phyloP scores from a whole-genome alignment of 441 rosid species.

The Corymbia calophylla region DNA sequence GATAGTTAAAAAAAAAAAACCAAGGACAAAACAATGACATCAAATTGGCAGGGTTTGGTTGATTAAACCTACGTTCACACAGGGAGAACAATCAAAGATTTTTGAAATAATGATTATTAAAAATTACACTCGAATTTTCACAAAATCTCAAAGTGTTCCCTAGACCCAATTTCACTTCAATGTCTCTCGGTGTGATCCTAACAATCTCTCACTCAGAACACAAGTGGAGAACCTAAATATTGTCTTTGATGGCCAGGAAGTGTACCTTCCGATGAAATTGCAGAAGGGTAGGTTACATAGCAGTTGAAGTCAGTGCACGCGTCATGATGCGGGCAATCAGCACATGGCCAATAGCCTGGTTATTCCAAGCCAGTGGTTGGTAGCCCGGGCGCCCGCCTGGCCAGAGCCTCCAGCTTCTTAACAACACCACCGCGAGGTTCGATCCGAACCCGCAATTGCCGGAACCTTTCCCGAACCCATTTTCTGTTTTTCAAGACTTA shows the following conservation, averaged over 20 bases:
- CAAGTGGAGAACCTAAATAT: neutral
- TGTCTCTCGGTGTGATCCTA: neutral
- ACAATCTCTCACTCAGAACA: neutral
- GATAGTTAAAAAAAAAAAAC: neutral
- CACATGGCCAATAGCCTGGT: neutral
- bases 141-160: neutral
- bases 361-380: neutral
- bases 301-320: neutral
- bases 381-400: neutral
- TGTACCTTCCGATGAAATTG: neutral
- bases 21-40: neutral
- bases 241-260: neutral
- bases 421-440: neutral
- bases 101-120: neutral
- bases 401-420: neutral
- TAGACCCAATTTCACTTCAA: neutral
- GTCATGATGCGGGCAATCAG: neutral
- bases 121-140: neutral
- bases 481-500: neutral
- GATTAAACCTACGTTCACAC: neutral
- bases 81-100: fast-evolving
- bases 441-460: neutral
- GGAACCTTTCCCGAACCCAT: neutral
- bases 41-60: neutral
- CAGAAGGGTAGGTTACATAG: neutral